Conservation (phyloP, 129 eudicot genomes). For the Flaveria brownii region DNA sequence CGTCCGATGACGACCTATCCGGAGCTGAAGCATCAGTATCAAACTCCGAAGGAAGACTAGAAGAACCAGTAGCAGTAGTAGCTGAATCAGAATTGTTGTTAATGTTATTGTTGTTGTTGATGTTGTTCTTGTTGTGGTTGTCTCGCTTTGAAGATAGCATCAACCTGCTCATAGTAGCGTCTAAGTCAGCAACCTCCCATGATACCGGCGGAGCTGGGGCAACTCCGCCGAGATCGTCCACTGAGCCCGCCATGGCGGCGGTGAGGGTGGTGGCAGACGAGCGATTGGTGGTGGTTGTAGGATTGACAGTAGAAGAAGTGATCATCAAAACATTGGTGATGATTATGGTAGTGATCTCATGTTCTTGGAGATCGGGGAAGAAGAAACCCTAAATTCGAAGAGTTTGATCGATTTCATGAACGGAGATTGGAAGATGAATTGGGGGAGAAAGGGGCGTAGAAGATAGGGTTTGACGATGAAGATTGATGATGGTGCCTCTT, state of each 20-base stretch:
- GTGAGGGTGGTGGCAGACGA: constrained; percentile 30
- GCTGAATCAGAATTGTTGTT: constrained; percentile 28
- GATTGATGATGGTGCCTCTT: neutral
- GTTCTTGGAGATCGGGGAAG: constrained; percentile 22
- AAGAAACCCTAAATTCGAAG: constrained; percentile 38
- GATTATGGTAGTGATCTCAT: constrained; percentile 33
- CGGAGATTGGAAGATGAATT: constrained; percentile 32
- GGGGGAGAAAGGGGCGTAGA: constrained; percentile 15
- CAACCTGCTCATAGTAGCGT: constrained; percentile 52
- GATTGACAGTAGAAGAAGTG: constrained; percentile 33
- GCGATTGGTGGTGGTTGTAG: constrained; percentile 30
- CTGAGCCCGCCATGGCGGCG: constrained; percentile 50
- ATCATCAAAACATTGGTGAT: constrained; percentile 32
- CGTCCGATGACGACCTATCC: constrained; percentile 35
- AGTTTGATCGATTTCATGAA: constrained; percentile 41
- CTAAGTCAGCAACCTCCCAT: constrained; percentile 63
- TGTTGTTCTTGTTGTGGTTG: neutral
- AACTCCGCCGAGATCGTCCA: constrained; percentile 47
- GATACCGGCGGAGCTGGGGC: constrained; percentile 50
- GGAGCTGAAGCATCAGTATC: constrained; percentile 27
- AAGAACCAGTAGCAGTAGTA: constrained; percentile 11
- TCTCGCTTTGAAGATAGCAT: constrained; percentile 44
- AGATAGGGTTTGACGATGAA: constrained; percentile 27
- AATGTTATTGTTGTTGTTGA: neutral
- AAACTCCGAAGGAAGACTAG: constrained; percentile 23